These are phyloP conservation scores for Globisporangium carolinianum DNA, from an alignment of 352 stramenopile species.

Conservation along the genomic window DNA sequence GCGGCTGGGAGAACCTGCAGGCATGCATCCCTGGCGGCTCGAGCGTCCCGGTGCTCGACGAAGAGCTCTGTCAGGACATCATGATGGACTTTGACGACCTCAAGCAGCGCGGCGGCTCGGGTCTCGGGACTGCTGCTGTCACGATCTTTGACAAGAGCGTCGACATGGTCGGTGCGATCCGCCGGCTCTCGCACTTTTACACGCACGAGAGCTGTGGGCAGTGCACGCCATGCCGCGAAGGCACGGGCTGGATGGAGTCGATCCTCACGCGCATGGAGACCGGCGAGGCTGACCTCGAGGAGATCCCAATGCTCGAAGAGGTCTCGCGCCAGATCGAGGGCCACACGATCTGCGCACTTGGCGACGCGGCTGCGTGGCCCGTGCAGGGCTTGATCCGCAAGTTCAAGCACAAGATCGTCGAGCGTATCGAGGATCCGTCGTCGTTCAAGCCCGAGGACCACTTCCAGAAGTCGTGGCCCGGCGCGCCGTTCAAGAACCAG, in stretches of 20 bases:
- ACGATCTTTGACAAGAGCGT: conserved; percentile 99
- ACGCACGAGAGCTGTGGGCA: conserved; percentile 99
- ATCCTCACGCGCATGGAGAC: conserved; percentile 98
- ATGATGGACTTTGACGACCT: conserved; percentile 99
- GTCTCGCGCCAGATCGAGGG: conserved; percentile 99
- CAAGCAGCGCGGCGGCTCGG: conserved; percentile 90
- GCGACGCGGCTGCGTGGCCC: conserved; percentile 98
- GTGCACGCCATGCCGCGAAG: conserved; percentile 98
- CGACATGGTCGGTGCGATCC: conserved; percentile 98
- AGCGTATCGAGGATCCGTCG: conserved; percentile 95
- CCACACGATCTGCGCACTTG: conserved; percentile 99
- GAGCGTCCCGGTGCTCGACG: conserved; percentile 95
- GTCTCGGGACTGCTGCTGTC: conserved; percentile 96
- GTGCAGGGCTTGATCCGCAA: conserved; percentile 98
- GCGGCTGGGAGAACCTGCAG: conserved; percentile 98
- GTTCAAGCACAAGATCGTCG: conserved; percentile 98
- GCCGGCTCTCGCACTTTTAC: conserved; percentile 99
- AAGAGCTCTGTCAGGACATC: conserved; percentile 91
- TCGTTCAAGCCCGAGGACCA: conserved; percentile 93
- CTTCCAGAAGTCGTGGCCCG: conserved; percentile 94
- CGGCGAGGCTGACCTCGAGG: conserved; percentile 95
- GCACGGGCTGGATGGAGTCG: conserved; percentile 96
- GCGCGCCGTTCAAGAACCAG: conserved; percentile 93
- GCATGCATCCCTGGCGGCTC: conserved; percentile 96
- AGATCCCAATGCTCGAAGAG: conserved; percentile 99